phyloP scores from a whole-genome alignment of 2,329 filamentous ascomycete species.

The Ascochyta koolunga region DNA sequence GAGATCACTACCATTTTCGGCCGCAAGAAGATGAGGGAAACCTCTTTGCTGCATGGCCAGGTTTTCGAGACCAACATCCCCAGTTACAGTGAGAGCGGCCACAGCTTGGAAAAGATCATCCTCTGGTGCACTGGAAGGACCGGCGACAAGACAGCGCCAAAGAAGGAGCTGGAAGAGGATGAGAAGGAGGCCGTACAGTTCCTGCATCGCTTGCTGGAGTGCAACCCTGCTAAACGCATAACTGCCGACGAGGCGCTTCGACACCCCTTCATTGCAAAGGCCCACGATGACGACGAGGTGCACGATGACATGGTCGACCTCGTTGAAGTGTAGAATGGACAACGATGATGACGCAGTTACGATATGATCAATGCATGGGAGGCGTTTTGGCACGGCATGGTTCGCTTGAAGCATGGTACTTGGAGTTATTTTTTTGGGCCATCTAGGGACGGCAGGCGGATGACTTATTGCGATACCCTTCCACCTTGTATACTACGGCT shows the following conservation, averaged over 20 bases:
- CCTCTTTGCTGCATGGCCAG: conserved; percentile 83
- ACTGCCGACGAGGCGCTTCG: conserved; percentile 75
- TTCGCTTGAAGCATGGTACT: conserved; percentile 28
- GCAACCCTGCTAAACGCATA: conserved; percentile 75
- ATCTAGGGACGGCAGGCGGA: conserved; percentile 23
- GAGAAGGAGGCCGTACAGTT: conserved; percentile 78
- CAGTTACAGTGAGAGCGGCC: conserved; percentile 83
- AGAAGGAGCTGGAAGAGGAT: conserved; percentile 64
- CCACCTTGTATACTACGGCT: conserved; percentile 26
- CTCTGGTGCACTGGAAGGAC: conserved; percentile 89
- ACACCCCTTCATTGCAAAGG: conserved; percentile 68
- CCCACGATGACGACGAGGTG: conserved; percentile 35
- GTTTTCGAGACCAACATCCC: conserved; percentile 93
- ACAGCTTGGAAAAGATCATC: conserved; percentile 90
- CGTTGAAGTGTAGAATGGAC: conserved; percentile 27
- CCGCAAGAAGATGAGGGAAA: conserved; percentile 78
- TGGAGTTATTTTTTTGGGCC: conserved; percentile 41
- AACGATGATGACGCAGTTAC: conserved; percentile 21
- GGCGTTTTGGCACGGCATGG: conserved; percentile 24
- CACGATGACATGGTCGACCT: conserved; percentile 46
- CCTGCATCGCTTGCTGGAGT: conserved; percentile 72
- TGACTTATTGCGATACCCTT: conserved; percentile 43
- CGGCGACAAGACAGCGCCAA: conserved; percentile 55
- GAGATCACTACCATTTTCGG: conserved; percentile 98
- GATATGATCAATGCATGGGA: conserved; percentile 30